Base-by-base conservation (phyloP, 2,329 filamentous ascomycete species). In the Pseudovirgaria hyperparasitica region DNA sequence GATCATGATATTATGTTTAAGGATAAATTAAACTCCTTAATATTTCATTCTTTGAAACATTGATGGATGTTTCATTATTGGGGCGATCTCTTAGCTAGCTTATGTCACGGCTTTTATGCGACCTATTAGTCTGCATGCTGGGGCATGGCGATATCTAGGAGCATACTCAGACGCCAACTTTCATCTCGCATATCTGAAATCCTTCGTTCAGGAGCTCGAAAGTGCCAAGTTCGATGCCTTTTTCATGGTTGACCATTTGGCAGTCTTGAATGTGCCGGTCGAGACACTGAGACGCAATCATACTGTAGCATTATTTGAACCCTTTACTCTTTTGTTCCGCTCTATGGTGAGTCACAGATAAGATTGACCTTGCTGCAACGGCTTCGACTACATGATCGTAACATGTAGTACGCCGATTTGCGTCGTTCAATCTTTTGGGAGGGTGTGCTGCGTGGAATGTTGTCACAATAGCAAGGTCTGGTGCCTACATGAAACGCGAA, bases 71-170 rank as follows among this genome's bases (percentile, higher is more conserved):
- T n/a, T n/a, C n/a, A n/a, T n/a, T n/a, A n/a, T n/a, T n/a, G n/a
- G n/a, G n/a, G n/a, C n/a, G n/a, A n/a, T n/a, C n/a, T n/a, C n/a
- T n/a, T n/a, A n/a, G n/a, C n/a, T n/a, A n/a, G n/a, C n/a, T n/a
- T n/a, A 72, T 35, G 55, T 72, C 4, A 70, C 67, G 3, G 67
- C 67, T 1, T 72, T 71, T 33, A 71, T 72, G 66, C 62, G 67
- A 11, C 67, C 67, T 1, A 64, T 72, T 2, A 64, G 57, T 23
- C 46, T 70, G 7, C 66, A 72, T 35, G 67, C 63, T 2, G 64
- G 68, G 17, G 65, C 65, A 35, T 70, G 67, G 66, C 55, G 67
- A 5, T 70, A 70, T 34, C 66, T 66, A 0, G 63, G 62, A 3
- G 49, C 66, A 1, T 66, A 64, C 29, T 53, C 67, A 1, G 67